Conservation (phyloP, 495 filamentous ascomycete species). For the Penicillium riverlandense region DNA sequence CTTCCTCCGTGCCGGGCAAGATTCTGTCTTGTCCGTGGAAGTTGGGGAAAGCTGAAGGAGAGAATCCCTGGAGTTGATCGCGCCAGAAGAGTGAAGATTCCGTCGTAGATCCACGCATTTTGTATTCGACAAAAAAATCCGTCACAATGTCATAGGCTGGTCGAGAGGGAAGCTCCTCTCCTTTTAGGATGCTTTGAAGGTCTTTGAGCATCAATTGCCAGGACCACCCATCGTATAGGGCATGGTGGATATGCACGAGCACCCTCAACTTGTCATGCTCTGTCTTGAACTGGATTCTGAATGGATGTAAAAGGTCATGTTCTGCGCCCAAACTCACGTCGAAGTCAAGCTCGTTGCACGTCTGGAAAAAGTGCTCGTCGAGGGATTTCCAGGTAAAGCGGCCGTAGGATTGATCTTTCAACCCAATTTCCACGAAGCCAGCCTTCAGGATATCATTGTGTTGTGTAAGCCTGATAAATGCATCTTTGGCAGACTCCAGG, state of each 20-base stretch:
- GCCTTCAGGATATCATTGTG: conserved; percentile 61
- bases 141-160: conserved; percentile 23
- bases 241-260: conserved; percentile 57
- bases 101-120: conserved; percentile 27
- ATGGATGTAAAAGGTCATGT: conserved; percentile 47
- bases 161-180: conserved; percentile 5
- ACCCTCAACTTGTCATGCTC: conserved; percentile 22
- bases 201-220: conserved; percentile 64
- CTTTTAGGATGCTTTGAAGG: conserved; percentile 35
- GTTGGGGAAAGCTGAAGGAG: conserved; percentile 20
- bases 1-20: conserved; percentile 11
- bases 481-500: conserved; percentile 26
- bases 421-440: conserved; percentile 51
- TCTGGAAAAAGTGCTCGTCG: conserved; percentile 31
- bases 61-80: conserved; percentile 38
- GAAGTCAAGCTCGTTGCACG: conserved; percentile 21
- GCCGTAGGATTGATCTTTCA: conserved; percentile 41
- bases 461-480: conserved; percentile 40
- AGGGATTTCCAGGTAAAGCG: conserved; percentile 56
- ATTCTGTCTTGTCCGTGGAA: conserved; percentile 13
- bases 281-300: conserved; percentile 45
- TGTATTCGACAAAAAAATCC: conserved; percentile 26
- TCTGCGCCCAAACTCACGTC: conserved; percentile 15
- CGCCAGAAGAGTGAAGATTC: conserved; percentile 61
- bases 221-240: conserved; percentile 81